These are phyloP conservation scores for Benincasa hispida DNA, from an alignment of 306 rosid species.

Conservation along the genomic window DNA sequence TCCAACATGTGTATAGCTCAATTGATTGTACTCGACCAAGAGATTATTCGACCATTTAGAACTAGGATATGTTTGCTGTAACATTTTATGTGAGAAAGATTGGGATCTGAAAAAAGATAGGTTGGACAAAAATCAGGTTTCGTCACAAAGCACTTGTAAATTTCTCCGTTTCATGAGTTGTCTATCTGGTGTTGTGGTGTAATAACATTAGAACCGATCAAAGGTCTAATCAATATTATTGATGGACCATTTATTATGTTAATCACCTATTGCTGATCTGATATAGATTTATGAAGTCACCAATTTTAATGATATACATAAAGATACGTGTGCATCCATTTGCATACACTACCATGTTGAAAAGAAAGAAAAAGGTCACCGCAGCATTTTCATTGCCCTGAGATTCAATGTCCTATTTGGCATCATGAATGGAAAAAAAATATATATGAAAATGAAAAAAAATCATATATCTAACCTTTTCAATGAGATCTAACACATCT, in stretches of 20 bases:
- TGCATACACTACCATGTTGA: background rate
- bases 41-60: too few relatives aligned
- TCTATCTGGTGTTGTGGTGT: background rate
- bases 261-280: background rate
- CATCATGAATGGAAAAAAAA: conserved; percentile 7
- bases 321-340: background rate
- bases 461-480: conserved; percentile 47
- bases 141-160: background rate
- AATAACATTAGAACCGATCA: background rate
- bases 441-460: background rate
- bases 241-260: background rate
- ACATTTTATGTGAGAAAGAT: too few relatives aligned
- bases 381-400: too few relatives aligned
- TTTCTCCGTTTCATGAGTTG: background rate
- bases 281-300: background rate
- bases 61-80: too few relatives aligned
- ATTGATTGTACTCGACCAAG: too few relatives aligned
- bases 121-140: background rate
- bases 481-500: conserved; percentile 96
- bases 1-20: too few relatives aligned
- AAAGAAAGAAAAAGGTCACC: too few relatives aligned
- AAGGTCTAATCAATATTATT: background rate
- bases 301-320: background rate
- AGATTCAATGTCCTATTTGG: too few relatives aligned
- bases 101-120: too few relatives aligned